Evolutionary conservation across 169 alveolate species (phyloP).

Genomic region (Plasmodium fragile): DNA sequence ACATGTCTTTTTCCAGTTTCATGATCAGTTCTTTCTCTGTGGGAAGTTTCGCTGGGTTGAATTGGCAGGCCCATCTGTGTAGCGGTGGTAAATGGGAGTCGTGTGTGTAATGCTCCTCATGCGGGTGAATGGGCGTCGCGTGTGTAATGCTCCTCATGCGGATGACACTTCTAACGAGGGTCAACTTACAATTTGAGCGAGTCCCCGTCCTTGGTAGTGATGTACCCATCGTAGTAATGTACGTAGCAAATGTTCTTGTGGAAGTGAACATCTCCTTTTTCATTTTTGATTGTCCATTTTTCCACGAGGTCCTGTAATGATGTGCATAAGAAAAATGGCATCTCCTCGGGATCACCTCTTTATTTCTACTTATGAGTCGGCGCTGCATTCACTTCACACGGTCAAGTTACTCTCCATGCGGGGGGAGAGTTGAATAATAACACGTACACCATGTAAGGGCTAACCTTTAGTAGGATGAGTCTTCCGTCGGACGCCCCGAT

Average conservation of each 20-base stretch:
- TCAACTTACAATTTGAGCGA: slow-evolving; percentile 19
- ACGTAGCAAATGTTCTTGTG: slow-evolving; percentile 19
- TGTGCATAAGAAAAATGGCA: neutral
- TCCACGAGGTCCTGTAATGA: slow-evolving; percentile 23
- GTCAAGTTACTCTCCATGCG: neutral
- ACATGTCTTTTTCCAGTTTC: slow-evolving; percentile 9
- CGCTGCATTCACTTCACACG: neutral
- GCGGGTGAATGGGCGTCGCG: neutral
- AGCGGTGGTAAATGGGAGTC: neutral
- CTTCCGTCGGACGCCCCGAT: slow-evolving; percentile 47
- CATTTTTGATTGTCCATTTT: slow-evolving; percentile 7
- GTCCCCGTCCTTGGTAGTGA: slow-evolving; percentile 51
- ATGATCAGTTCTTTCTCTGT: neutral
- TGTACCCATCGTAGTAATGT: slow-evolving; percentile 27
- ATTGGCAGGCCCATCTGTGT: slow-evolving; percentile 42
- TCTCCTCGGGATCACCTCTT: neutral
- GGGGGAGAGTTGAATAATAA: neutral
- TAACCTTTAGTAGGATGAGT: slow-evolving; percentile 23
- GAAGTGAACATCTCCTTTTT: neutral
- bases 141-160: neutral
- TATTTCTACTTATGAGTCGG: neutral
- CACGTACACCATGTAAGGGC: neutral
- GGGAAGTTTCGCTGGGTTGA: neutral
- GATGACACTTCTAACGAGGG: neutral
- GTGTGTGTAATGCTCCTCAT: neutral